Evolutionary conservation across 1,139 yeast species (phyloP), one percentile per base, ranked within the genome.

Genomic region (Hyphopichia buzzinii): DNA sequence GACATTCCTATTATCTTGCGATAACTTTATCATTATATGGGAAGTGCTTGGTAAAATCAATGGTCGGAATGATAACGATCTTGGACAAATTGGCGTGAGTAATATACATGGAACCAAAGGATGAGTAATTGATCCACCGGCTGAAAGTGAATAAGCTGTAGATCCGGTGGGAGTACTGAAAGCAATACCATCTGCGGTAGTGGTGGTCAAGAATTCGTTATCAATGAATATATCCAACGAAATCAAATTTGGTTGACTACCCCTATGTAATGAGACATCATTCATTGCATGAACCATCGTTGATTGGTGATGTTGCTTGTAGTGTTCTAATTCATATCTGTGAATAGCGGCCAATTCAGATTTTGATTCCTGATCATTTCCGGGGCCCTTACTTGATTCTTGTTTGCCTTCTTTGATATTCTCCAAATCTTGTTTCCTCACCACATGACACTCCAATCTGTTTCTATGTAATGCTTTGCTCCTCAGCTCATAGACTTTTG

Each of bases 121-220:
- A 46, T 90, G 95, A 1, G 87, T 92, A 39, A 90, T 90, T 8
- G 96, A 81, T 1, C 97, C 97, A 7, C 97, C 97, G 1, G 95
- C 79, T 19, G 89, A 79, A 34, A 90, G 66, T 0, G 96, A 86
- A 57, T 90, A 90, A 0, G 97, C 97, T 0, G 97, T 90, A 7
- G 96, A 86, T 0, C 97, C 97, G 0, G 97, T 90, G 8, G 97
- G 97, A 0, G 97, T 85, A 8, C 94, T 74, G 35, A 88, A 69
- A 7, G 83, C 78, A 12, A 90, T 76, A 15, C 97, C 97, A 57
- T 90, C 97, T 0, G 95, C 96, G 0, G 90, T 85, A 7, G 96
- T 89, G 37, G 92, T 78, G 8, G 98, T 90, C 39, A 90, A 67
- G 50, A 82, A 84, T 52, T 84, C 83, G 24, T 84, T 86, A 56